These are phyloP conservation scores for Rhodotorula sp. DNA, from an alignment of 1,284 basidiomycete species.

Conservation along the genomic window DNA sequence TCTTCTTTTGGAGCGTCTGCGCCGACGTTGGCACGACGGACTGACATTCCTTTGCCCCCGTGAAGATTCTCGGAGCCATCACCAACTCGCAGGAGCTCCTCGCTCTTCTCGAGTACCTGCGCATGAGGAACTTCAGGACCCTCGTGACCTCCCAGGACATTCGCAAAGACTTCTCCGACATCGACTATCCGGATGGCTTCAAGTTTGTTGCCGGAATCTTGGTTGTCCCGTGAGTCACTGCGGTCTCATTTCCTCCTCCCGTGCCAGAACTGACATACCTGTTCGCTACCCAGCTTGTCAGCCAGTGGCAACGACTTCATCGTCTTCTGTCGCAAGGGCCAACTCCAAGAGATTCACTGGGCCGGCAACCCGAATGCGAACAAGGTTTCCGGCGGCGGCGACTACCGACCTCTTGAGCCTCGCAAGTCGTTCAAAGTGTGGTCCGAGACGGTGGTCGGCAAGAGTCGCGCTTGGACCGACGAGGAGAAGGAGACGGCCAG, in stretches of 20 bases:
- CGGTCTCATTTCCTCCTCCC: neutral
- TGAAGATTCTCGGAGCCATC: slow-evolving; percentile 71
- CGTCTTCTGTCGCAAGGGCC: slow-evolving; percentile 75
- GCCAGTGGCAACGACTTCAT: slow-evolving; percentile 59
- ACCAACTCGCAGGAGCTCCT: slow-evolving; percentile 81
- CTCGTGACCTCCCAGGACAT: slow-evolving; percentile 72
- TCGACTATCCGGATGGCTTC: slow-evolving; percentile 65
- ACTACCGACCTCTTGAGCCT: slow-evolving; percentile 61
- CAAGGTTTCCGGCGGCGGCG: slow-evolving; percentile 44
- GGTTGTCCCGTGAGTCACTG: slow-evolving; percentile 60
- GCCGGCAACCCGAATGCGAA: slow-evolving; percentile 72
- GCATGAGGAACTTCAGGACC: slow-evolving; percentile 63
- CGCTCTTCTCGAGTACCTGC: slow-evolving; percentile 79
- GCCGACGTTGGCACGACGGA: neutral
- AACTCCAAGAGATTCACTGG: slow-evolving; percentile 71
- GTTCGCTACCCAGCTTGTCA: slow-evolving; percentile 3
- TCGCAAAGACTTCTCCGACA: slow-evolving; percentile 70
- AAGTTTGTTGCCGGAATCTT: slow-evolving; percentile 76
- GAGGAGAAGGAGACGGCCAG: slow-evolving; percentile 85
- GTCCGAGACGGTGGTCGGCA: slow-evolving; percentile 73
- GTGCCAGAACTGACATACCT: too few species aligned
- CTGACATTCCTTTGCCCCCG: neutral
- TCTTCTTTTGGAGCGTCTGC: slow-evolving; percentile 29
- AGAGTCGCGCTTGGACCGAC: slow-evolving; percentile 75
- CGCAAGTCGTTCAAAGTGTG: slow-evolving; percentile 76